Evolutionary conservation across 1,284 basidiomycete genomes (phyloP), one percentile per base, ranked within the genome.

Genomic region (Schizophyllum amplum): DNA sequence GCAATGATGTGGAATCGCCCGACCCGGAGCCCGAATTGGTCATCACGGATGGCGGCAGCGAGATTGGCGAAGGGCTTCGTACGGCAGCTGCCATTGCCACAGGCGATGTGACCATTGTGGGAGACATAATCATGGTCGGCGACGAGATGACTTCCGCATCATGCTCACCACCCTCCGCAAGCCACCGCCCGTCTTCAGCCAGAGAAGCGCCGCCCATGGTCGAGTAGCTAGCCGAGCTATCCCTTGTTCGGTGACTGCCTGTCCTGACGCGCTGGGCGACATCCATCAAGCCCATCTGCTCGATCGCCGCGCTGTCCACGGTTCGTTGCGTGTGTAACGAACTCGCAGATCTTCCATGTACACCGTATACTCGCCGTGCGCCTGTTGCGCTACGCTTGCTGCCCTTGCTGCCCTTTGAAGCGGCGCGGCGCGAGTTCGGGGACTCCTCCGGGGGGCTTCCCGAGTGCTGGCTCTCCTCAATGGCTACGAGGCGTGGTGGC

Each of bases 301-400:
- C 87, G 53, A 86, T 77, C 20, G 75, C 78, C 55, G 80, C 83
- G 22, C 86, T 83, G 66, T 90, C 78, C 15, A 81, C 77, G n/a
- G 84, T 86, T 23, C 71, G 70, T 22, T 76, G 75, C 21, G 77
- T 80, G 53, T 75, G 75, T 49, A 86, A 66, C 5, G 82, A 83
- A 21, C 79, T 75, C 62, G 76, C 65, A 15, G 82, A 82, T 64
- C 75, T 77, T 47, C 73, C 76, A 57, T 79, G 75, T n/a, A 57
- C 56, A 9, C 68, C 70, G 22, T 62, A 65, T 57, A 15, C 67
- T 23, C 53, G 64, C 64, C 25, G 57, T 55, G 26, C 53, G 57
- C 55, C 57, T 58, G 15, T 57, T 46, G 51, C 55, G 52, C 21
- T 58, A 47, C 57, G 62, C 66, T 48, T 60, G 59, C 61, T 52